These are phyloP conservation scores for Pseudozyma hubeiensis DNA, from an alignment of 1,284 basidiomycete species.

Conservation along the genomic window DNA sequence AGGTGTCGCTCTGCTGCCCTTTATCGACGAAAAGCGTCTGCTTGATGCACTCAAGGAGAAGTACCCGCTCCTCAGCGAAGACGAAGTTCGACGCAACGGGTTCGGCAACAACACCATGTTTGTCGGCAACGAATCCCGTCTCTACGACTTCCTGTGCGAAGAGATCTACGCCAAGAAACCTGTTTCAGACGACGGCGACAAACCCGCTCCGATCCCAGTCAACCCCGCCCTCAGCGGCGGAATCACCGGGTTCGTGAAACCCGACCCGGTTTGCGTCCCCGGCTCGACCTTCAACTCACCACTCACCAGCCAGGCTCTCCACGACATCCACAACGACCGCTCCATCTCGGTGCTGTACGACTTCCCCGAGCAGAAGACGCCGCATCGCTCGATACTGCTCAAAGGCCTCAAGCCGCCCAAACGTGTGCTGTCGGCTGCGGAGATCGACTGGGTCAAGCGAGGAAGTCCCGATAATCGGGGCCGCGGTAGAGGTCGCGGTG, in stretches of 20 bases:
- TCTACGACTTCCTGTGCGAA: constrained; percentile 87
- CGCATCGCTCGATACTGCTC: constrained; percentile 86
- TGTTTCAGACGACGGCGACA: constrained; percentile 13
- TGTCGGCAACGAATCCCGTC: constrained; percentile 82
- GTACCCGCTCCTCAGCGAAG: constrained; percentile 81
- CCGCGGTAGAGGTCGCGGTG: constrained; percentile 68
- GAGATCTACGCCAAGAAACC: constrained; percentile 80
- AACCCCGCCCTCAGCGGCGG: constrained; percentile 80
- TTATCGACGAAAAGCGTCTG: constrained; percentile 85
- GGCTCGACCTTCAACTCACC: constrained; percentile 89
- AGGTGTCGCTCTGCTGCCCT: constrained; percentile 93
- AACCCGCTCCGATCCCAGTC: constrained; percentile 71
- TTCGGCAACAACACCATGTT: constrained; percentile 89
- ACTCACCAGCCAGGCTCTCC: constrained; percentile 69
- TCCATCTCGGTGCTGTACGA: constrained; percentile 88
- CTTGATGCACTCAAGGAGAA: constrained; percentile 80
- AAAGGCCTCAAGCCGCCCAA: constrained; percentile 78
- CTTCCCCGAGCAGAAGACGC: constrained; percentile 86
- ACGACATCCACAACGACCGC: constrained; percentile 86
- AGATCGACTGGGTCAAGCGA: constrained; percentile 77
- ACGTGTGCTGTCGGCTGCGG: constrained; percentile 77
- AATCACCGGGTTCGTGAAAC: constrained; percentile 81
- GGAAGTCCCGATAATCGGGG: constrained; percentile 69
- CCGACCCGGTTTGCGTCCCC: constrained; percentile 89
- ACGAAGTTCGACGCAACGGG: constrained; percentile 84